Evolutionary conservation across 148 eudicot genomes (phyloP), one percentile per base, ranked within the genome.

Genomic region (Tetragonia tetragonoides): DNA sequence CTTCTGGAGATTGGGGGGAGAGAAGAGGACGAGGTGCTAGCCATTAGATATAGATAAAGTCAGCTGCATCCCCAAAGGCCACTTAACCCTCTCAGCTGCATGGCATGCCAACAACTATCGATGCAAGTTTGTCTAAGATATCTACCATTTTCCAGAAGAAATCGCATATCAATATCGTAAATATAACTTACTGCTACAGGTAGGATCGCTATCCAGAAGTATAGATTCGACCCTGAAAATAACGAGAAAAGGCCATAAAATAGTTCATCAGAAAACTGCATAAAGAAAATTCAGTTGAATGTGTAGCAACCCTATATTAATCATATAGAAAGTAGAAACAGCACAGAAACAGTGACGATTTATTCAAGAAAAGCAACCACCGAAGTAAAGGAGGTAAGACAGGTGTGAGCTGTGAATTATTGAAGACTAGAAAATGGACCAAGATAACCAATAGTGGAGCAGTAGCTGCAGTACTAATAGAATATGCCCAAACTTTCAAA

Each of bases 201-300:
- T 79, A 95, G 89, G 79, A 93, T 81, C 38, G 99, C 97, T 81
- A 95, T 95, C 99, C 99, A 95, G 83, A 95, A 91, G 85, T 95
- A 95, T 42, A 95, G 87, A 87, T 95, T 95, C 38, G 97, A 95
- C 56, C 99, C 99, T 95, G 95, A 81, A 86, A 83, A 75, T 42
- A 77, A 60, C 44, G 64, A 66, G 60, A 14, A 41, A 57, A 53
- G 21, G 18, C 11, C 44, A 73, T 39, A 60, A 67, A 66, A 40
- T 68, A 39, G 39, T 61, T 62, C 23, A 68, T 68, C 74, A 47
- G 23, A 60, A n/a, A 44, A 18, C 24, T 18, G 15, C 38, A n/a
- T 17, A 68, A 74, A 16, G 38, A 37, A 75, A 51, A 28, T 6
- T 54, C 65, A 46, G 7, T 65, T 66, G 37, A 40, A 28, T 44